Base-by-base conservation (phyloP, 1,284 basidiomycete genomes). In the Chalciporus sp. region DNA sequence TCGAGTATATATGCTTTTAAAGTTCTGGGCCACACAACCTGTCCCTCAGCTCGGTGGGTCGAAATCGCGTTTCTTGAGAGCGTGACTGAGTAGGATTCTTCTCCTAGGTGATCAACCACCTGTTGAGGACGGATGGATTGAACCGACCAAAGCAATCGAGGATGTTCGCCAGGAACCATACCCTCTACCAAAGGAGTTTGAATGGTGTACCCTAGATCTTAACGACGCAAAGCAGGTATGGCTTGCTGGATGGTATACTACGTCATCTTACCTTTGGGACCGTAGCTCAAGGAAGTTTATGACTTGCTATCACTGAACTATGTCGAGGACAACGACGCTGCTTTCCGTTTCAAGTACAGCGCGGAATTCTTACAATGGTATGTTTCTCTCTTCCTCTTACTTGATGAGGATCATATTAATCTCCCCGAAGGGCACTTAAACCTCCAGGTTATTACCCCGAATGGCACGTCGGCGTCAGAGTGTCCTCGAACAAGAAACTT, bases 1-100 rank as follows among this genome's bases (percentile, higher is more conserved):
- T 29, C 44, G 52, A 42, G 47, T 56, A 56, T 53, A 49, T 27
- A 48, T 46, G 40, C 41, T 33, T 51, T 42, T 42, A 35, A 56
- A 95, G 93, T 98, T 98, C 74, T 98, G 95, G 95, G 85, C 79
- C 42, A 97, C 95, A 4, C 95, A 98, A 72, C 97, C 97, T 3
- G 97, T 99, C 8, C 90, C 92, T 43, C 94, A 97, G 67, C 74
- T 84, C 56, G 90, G 89, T 86, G 64, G 61, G 71, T 7, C 33
- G 40, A 5, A 39, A 48, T 40, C 28, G 12, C 33, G 47, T 46
- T 43, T 19, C 54, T 20, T 39, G 41, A 47, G 17, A 35, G 14
- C 55, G 49, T 39, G 37, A 16, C 40, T 50, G 45, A 40, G 52
- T 17, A 39, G 48, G 27, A 20, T 40, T 51, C 45, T 16, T 54